Base-by-base conservation (phyloP, 2,329 filamentous ascomycete genomes). In the Blastomyces parvus region DNA sequence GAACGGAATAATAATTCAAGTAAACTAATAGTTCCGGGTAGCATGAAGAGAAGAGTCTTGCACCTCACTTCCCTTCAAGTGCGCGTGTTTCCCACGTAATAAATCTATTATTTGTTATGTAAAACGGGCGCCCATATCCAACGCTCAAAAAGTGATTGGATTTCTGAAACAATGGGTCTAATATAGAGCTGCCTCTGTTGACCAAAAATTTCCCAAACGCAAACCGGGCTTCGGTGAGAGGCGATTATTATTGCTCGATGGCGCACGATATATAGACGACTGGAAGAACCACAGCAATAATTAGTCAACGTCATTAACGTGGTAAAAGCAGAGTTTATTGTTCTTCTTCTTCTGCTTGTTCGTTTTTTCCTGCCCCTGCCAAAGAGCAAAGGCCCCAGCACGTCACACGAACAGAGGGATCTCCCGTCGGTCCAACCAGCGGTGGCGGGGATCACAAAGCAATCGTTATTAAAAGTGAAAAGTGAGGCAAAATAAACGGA, bases 401-500 rank as follows among this genome's bases (percentile, higher is more conserved):
- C 25, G 58, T 59, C 17, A 59, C 58, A 59, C 42, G 19, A 44
- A 59, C 36, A 25, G 25, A 27, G 27, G 27, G 42, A 36, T 46
- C 40, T 48, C 42, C 58, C 19, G 30, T 60, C 44, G 11, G 42
- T 53, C 50, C 59, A 53, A 25, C 59, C 1, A 36, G 17, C 25
- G 40, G 40, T 14, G 25, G 27, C 36, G 30, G 27, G 33, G 58
- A 59, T 3, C 40, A 58, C 25, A 13, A 3, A 40, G 19, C 5
- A 25, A 58, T 22, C 30, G 33, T 30, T 30, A 2, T 6, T 6
- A 19, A 30, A 33, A 30, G 33, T n/a, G 44, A 62, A 44, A 56
- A 62, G 50, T 62, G 60, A 58, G 60, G 60, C 60, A 62, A 56
- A 42, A 30, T 30, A 62, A 62, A 30, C 8, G 22, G 59, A 27